Conservation (phyloP, 1,284 basidiomycete genomes). For the Takashimella tepidaria region DNA sequence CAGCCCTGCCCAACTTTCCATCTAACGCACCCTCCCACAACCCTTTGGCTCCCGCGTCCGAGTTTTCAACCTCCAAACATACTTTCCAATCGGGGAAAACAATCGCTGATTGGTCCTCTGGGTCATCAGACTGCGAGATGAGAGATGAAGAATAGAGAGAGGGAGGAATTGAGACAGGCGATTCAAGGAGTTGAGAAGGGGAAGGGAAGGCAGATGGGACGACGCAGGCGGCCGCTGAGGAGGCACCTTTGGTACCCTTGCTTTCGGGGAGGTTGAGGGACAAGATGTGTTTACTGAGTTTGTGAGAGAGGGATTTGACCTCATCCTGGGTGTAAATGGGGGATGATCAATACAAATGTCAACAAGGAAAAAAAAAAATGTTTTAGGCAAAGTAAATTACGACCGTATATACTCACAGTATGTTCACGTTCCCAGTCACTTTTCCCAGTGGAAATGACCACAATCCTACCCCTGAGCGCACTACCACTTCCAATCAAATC, state of each 20-base stretch:
- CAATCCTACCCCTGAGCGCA: slow-evolving; percentile 70
- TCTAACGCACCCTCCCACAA: slow-evolving; percentile 63
- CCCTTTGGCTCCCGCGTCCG: slow-evolving; percentile 60
- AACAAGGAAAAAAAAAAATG: too few species aligned
- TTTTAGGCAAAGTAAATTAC: neutral
- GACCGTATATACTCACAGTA: slow-evolving; percentile 45
- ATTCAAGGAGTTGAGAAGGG: slow-evolving; percentile 21
- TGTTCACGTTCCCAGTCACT: slow-evolving; percentile 78
- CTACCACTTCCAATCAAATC: slow-evolving; percentile 76
- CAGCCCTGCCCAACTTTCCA: slow-evolving; percentile 50
- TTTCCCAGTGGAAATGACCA: slow-evolving; percentile 82
- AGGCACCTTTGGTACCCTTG: slow-evolving; percentile 12
- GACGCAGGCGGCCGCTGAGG: slow-evolving; percentile 18
- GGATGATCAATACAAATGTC: too few species aligned
- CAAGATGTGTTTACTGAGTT: slow-evolving; percentile 48
- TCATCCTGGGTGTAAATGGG: too few species aligned
- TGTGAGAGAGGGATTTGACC: slow-evolving; percentile 61
- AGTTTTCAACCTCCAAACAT: slow-evolving; percentile 62
- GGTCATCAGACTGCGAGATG: slow-evolving; percentile 65
- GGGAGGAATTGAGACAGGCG: slow-evolving; percentile 46
- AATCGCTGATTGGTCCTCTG: slow-evolving; percentile 64
- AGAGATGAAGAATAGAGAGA: slow-evolving; percentile 68
- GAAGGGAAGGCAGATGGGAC: slow-evolving; percentile 32
- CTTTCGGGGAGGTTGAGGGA: slow-evolving; percentile 13
- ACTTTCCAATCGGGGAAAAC: slow-evolving; percentile 87